Conservation (phyloP, 176 grass and related monocot genomes). For the Typha latifolia region DNA sequence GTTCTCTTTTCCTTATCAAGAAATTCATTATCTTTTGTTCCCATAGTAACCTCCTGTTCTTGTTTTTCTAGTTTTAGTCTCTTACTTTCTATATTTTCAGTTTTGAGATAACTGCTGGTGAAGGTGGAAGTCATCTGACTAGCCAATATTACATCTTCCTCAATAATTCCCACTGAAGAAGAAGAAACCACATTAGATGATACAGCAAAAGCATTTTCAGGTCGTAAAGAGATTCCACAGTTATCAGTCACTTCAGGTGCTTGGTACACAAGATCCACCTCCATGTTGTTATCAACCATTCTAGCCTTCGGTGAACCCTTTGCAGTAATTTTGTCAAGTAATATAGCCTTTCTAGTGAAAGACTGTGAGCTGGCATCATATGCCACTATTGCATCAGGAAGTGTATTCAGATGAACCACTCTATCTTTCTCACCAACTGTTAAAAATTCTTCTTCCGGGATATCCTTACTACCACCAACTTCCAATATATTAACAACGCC, state of each 20-base stretch:
- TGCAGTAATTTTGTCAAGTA: not conserved
- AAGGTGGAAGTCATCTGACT: not conserved
- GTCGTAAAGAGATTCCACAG: not conserved
- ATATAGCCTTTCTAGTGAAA: slow-evolving; percentile 8
- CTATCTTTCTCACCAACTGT: not conserved
- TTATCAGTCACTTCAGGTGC: not conserved
- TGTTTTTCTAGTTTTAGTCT: slow-evolving; percentile 11
- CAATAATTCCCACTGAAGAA: not conserved
- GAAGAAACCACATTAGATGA: slow-evolving; percentile 6
- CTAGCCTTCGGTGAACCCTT: not conserved
- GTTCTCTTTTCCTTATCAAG: slow-evolving; percentile 15
- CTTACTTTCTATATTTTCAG: slow-evolving; percentile 18
- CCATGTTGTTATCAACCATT: slow-evolving; percentile 15
- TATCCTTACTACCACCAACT: not conserved
- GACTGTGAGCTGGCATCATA: slow-evolving; percentile 13
- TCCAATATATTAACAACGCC: slow-evolving; percentile 29
- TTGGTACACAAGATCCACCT: slow-evolving; percentile 5
- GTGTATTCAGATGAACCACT: slow-evolving; percentile 4
- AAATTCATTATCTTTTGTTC: slow-evolving; percentile 15
- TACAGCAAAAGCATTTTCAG: slow-evolving; percentile 4
- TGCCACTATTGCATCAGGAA: slow-evolving; percentile 5
- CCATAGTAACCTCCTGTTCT: not conserved
- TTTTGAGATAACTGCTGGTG: not conserved
- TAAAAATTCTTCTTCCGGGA: too few relatives aligned
- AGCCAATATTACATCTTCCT: slow-evolving; percentile 1